Evolutionary conservation across 2,329 filamentous ascomycete species (phyloP), one percentile per base, ranked within the genome.

Genomic region (Colletotrichum sojae): DNA sequence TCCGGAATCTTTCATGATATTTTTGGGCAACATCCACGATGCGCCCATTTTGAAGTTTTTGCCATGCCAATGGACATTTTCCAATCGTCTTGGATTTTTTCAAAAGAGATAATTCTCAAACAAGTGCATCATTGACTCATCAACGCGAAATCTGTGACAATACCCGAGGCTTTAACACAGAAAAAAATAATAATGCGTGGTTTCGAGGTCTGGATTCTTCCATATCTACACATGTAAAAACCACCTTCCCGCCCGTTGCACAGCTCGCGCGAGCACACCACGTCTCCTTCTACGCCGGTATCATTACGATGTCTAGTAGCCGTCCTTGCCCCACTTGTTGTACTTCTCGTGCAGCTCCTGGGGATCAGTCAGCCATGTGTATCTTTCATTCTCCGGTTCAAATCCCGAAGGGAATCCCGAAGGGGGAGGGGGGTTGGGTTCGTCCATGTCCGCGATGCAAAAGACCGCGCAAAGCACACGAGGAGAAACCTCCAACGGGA

Each of bases 251-350:
- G 55, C 51, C 65, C 51, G 27, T 27, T 65, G 62, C 62, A 60
- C 51, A 40, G 16, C 45, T 66, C 40, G 67, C 51, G 55, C 49
- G 27, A 40, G 54, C 48, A 48, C 43, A n/a, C 49, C 20, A 25
- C 31, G 31, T 53, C 22, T 65, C 57, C 55, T 61, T 61, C 55
- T 66, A 56, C 45, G 48, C 55, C 58, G 56, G 56, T 66, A 56
- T 66, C 67, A 59, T 55, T 56, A 57, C 9, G 25, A 46, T 51
- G 59, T 78, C 79, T 85, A 93, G 84, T 92, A 98, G 75, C 94
- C 95, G 75, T 98, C 96, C 90, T 98, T 98, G 83, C 96, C 96
- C 90, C 94, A 98, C 89, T 99, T 99, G 93, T 99, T 99, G 90
- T 92, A 98, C 86, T 92, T 92, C 76, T 99, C 96, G 85, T 99